Evolutionary conservation across 2,329 filamentous ascomycete genomes (phyloP), one percentile per base, ranked within the genome.

Genomic region (Xylariales sp.): DNA sequence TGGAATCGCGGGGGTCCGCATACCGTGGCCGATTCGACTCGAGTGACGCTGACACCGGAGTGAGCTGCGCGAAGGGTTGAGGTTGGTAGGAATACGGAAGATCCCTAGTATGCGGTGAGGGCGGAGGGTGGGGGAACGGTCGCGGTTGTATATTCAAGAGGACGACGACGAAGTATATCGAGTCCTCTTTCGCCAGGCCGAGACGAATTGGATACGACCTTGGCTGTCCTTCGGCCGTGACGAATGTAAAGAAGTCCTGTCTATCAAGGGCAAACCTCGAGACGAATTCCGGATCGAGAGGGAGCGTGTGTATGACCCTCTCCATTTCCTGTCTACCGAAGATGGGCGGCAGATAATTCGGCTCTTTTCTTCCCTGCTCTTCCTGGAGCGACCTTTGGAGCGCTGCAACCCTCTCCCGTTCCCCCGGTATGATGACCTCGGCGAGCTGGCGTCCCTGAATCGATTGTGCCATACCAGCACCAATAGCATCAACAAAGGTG

Each of bases 321-420:
- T 77, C 71, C 38, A 77, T 71, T 43, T 76, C 71, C 35, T 69
- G 62, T 47, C 71, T 71, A 27, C 67, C 70, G 45, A 78, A 71
- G n/a, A 83, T 82, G 2, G 80, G 80, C 4, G 80, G 79, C 15
- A 83, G 65, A 54, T 83, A 82, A 33, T 77, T 78, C 14, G 79
- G 78, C 21, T 80, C 76, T 42, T 70, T 76, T 49, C 70, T 65
- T 22, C 68, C 63, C 45, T 79, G 77, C 49, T 84, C 79, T 12
- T 74, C 71, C 39, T 77, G 69, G 34, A 84, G 65, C 38, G 69
- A 66, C 35, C 66, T 66, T 49, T 76, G 73, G 32, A 81, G 59
- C 7, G 60, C 61, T 29, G 63, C 52, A 4, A 80, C 62, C 45
- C 71, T 77, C 1, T 78, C 73, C 10, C 70, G 67, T 33, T 84